These are phyloP conservation scores for Penicillium sumatraense DNA, from an alignment of 2,329 filamentous ascomycete genomes.

Conservation along the genomic window DNA sequence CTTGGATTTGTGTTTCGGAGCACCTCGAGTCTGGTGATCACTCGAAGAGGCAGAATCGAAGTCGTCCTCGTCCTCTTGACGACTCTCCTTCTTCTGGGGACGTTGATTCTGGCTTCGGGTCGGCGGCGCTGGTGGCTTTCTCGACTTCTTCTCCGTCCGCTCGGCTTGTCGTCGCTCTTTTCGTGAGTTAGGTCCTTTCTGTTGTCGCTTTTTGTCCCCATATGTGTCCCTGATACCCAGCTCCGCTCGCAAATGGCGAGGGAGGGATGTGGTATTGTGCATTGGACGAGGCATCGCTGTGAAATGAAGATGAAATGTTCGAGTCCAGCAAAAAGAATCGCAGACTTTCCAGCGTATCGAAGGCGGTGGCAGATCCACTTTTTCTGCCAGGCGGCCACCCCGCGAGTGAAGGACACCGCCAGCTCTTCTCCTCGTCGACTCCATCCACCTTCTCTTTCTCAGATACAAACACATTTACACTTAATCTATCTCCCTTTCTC, in stretches of 20 bases:
- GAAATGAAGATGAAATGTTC: background rate
- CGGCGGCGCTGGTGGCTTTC: conserved; percentile 32
- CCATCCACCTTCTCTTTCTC: too few species aligned
- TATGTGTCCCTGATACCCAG: conserved; percentile 45
- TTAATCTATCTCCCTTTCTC: too few species aligned
- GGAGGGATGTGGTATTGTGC: conserved; percentile 49
- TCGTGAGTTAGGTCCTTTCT: conserved; percentile 45
- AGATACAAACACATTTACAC: too few species aligned
- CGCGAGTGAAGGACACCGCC: too few species aligned
- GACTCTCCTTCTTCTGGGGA: conserved; percentile 25
- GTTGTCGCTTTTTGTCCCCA: conserved; percentile 37
- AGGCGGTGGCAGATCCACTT: background rate
- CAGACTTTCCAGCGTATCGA: background rate
- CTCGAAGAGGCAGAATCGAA: conserved; percentile 25
- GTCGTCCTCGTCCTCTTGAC: conserved; percentile 34
- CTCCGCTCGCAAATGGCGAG: conserved; percentile 44
- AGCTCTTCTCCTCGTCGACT: background rate
- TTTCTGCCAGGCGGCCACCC: conserved; percentile 1
- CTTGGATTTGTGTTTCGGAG: conserved; percentile 15
- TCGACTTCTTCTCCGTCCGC: conserved; percentile 63
- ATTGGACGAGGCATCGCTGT: conserved; percentile 39
- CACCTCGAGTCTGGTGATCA: too few species aligned
- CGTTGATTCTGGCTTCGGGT: conserved; percentile 21
- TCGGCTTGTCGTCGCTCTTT: conserved; percentile 72
- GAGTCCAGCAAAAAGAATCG: background rate